Evolutionary conservation across 2,329 filamentous ascomycete genomes (phyloP).

Genomic region (Cytospora piceae): DNA sequence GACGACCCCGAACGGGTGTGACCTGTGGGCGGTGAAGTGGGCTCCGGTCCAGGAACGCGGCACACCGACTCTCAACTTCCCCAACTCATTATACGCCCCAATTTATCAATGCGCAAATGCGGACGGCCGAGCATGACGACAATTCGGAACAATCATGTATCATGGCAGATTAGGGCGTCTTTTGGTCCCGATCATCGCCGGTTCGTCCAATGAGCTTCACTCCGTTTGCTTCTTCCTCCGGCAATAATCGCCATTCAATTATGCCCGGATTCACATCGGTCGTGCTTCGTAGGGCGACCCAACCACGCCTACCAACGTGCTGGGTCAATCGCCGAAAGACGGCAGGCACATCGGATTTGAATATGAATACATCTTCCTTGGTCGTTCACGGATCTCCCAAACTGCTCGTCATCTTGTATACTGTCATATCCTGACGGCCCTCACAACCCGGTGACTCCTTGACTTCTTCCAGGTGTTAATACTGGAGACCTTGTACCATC

Average conservation of each 20-base stretch:
- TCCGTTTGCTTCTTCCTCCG: slow-evolving; percentile 15
- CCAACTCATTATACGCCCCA: neutral
- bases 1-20: neutral
- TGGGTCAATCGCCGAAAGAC: neutral
- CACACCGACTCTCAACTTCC: neutral
- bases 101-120: slow-evolving; percentile 1
- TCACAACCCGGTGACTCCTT: neutral
- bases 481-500: neutral
- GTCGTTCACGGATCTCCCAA: neutral
- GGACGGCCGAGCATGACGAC: slow-evolving; percentile 10
- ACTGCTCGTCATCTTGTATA: neutral
- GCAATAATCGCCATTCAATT: slow-evolving; percentile 22
- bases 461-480: neutral
- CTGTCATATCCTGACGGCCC: neutral
- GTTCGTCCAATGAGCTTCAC: slow-evolving; percentile 20
- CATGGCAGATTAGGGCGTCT: slow-evolving; percentile 10
- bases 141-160: slow-evolving; percentile 13
- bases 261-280: slow-evolving; percentile 17
- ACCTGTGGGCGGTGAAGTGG: neutral
- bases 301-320: neutral
- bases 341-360: neutral
- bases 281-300: slow-evolving; percentile 12
- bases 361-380: neutral
- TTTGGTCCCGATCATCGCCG: slow-evolving; percentile 13
- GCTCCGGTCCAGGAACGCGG: neutral